Percentiles rank a stretch among this genome's conserved stretches.
phyloP scores from a whole-genome alignment of 2,329 filamentous ascomycete species.

The Cercospora sp. region DNA sequence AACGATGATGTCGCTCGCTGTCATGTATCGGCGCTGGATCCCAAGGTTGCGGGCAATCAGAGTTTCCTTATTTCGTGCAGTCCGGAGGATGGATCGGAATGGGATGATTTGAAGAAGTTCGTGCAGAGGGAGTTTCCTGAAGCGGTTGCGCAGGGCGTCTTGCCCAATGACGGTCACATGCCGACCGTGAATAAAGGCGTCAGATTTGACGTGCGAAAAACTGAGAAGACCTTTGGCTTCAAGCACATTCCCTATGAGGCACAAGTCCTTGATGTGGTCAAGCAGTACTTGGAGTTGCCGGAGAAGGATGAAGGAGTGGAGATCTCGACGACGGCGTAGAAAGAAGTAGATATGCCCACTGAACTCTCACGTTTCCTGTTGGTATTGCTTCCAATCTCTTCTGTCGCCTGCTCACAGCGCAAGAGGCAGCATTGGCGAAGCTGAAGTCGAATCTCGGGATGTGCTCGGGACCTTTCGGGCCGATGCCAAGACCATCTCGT shows the following conservation, averaged over 20 bases:
- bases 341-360: neutral
- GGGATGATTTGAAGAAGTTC: constrained; percentile 25
- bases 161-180: constrained; percentile 23
- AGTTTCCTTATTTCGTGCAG: constrained; percentile 24
- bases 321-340: neutral
- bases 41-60: constrained; percentile 24
- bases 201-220: constrained; percentile 13
- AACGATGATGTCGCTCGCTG: constrained; percentile 38
- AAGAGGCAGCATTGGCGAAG: neutral
- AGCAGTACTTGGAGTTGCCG: constrained; percentile 15
- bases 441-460: neutral
- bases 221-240: constrained; percentile 17
- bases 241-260: constrained; percentile 15
- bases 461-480: neutral
- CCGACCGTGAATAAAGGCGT: constrained; percentile 4
- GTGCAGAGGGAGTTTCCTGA: constrained; percentile 13
- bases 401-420: neutral
- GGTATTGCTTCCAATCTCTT: neutral
- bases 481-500: neutral
- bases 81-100: constrained; percentile 23
- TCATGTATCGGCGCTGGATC: constrained; percentile 37
- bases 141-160: constrained; percentile 16
- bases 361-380: neutral
- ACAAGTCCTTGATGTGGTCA: constrained; percentile 13
- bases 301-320: constrained; percentile 7